These are phyloP conservation scores for Pseudogymnoascus sp. DNA, from an alignment of 2,329 filamentous ascomycete species.

Conservation along the genomic window DNA sequence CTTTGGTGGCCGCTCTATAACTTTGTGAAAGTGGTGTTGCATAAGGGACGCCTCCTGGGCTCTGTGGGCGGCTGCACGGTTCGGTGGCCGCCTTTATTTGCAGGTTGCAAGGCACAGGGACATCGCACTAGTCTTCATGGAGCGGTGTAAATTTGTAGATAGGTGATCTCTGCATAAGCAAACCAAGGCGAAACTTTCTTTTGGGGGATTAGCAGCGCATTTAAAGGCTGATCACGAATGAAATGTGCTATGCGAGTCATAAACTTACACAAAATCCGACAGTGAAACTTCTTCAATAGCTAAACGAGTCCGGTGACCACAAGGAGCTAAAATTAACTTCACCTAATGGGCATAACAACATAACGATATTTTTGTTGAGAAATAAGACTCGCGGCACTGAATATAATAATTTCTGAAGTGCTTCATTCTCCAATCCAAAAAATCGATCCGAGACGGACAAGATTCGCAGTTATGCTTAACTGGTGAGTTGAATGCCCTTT, in stretches of 20 bases:
- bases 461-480: background rate
- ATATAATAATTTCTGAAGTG: slow-evolving; percentile 1
- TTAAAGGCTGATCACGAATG: slow-evolving; percentile 1
- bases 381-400: background rate
- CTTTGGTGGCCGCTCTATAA: too few species aligned
- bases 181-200: slow-evolving; percentile 1
- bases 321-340: slow-evolving; percentile 7
- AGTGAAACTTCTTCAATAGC: slow-evolving; percentile 5
- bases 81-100: background rate
- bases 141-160: slow-evolving; percentile 1
- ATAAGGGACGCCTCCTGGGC: background rate
- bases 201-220: background rate
- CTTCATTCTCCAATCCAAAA: background rate
- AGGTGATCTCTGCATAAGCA: background rate
- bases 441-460: background rate
- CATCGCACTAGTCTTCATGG: slow-evolving; percentile 3
- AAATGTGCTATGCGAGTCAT: slow-evolving; percentile 7
- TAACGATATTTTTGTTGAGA: background rate
- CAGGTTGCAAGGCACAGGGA: background rate
- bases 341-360: slow-evolving; percentile 5
- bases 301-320: slow-evolving; percentile 7
- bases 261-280: slow-evolving; percentile 1
- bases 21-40: background rate
- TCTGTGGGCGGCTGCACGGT: background rate
- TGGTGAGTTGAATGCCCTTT: background rate